Evolutionary conservation across 805 yeast genomes (phyloP), one percentile per base, ranked within the genome.

Genomic region (Nakazawaea ernobii): DNA sequence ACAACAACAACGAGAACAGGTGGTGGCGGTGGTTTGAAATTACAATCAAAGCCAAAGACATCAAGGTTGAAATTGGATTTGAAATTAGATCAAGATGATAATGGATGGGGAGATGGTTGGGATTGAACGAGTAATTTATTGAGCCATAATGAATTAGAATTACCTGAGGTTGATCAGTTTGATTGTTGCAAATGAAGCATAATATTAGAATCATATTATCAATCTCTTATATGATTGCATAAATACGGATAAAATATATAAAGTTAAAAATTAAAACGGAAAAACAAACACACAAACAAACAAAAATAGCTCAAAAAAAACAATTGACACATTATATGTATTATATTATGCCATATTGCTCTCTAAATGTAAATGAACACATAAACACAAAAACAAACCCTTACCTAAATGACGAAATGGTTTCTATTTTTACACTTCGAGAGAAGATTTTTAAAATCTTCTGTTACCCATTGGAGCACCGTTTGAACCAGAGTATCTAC

Each of bases 21-120:
- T 24, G 13, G 17, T n/a, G 51, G 53, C 5, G 33, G 39, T 1
- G 51, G 52, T 14, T 49, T 60, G 37, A 59, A 59, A 29, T 47
- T 62, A 29, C 52, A 54, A 38, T 10, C 39, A 13, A 48, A 38
- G 54, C 62, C 11, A 58, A 57, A 43, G 38, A 45, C 50, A 27
- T 57, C 55, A 29, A 68, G 70, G 52, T 50, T 68, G 8, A 64
- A 66, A 33, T 49, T 70, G 28, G 61, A 65, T 17, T 42, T 69
- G 26, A 61, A 61, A 27, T 53, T 53, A 13, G 49, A 46, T 9
- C 68, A 61, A 10, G 67, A 62, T 14, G 71, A 63, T 11, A 72
- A 65, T 40, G 73, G 70, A 0, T 73, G 77, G 77, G 77, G 72
- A 15, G 73, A 10, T 69, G 73, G 72, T 53, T 59, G 35, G 53